Evolutionary conservation across 2,329 filamentous ascomycete species (phyloP), one percentile per base, ranked within the genome.

Genomic region (Ceratocystis albifundus): DNA sequence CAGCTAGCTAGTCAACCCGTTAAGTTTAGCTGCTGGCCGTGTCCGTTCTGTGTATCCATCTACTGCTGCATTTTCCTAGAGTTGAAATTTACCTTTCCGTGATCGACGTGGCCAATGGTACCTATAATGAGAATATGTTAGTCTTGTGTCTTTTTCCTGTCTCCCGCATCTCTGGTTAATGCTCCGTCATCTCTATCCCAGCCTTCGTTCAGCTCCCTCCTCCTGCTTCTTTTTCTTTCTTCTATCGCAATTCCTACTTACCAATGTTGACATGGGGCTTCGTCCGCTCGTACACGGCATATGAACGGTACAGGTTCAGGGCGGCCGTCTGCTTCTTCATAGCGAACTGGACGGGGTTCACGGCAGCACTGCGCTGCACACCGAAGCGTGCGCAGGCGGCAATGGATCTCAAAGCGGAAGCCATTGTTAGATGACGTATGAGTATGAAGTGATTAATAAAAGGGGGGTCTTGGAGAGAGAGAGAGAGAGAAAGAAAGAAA

Each of bases 231-330:
- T 5, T n/a, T 25, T 59, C 44, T 17, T 62, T 22, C 45, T 7
- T 3, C 22, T 4, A 12, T 28, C 17, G 10, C 57, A 30, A 48
- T 61, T 8, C 17, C 36, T 36, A 68, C 81, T 71, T 82, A 89
- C 94, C 94, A 75, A 99, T 94, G 81, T 99, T 99, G 71, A 99
- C 93, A 77, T 99, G 94, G 68, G 94, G 94, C 84, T 99, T 99
- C 75, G 82, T 86, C 75, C 94, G 87, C 83, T 95, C 86, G 76
- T 88, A 99, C 67, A 82, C 81, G 69, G 85, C 85, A 72, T 87
- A 88, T 74, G 80, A 80, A 71, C 85, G 81, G 75, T 83, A 82
- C 73, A 87, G 78, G 77, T 85, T 86, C 73, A 88, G 79, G 71
- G 82, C 81, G 74, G 83, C 84, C 76, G 83, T 84, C 76, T 86